Evolutionary conservation across 106 monocot species (phyloP).

Genomic region (Cymbidium sinense): DNA sequence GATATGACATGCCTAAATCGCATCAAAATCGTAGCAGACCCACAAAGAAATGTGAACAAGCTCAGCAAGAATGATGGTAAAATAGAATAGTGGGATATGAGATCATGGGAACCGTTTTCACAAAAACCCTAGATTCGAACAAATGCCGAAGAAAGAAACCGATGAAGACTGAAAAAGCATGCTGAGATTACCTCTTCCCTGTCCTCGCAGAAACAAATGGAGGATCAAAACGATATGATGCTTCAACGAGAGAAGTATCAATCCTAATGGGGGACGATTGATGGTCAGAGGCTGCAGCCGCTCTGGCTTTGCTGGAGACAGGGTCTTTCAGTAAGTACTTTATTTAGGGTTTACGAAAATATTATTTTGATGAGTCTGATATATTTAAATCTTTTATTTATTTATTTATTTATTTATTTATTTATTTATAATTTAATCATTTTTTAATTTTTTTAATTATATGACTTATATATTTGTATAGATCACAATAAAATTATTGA

Average conservation of each 20-base stretch:
- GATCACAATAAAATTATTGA: too few relatives aligned
- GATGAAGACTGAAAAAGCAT: neutral
- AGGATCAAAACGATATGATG: neutral
- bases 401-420: too few relatives aligned
- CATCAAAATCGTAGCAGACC: neutral
- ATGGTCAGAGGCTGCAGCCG: neutral
- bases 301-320: neutral
- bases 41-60: neutral
- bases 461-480: too few relatives aligned
- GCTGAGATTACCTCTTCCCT: neutral
- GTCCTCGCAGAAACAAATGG: neutral
- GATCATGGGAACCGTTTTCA: neutral
- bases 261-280: neutral
- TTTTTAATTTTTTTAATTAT: too few relatives aligned
- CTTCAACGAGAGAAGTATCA: neutral
- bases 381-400: too few relatives aligned
- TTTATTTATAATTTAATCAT: too few relatives aligned
- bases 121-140: conserved; percentile 3
- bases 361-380: neutral
- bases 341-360: neutral
- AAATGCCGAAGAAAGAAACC: neutral
- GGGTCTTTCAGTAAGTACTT: neutral
- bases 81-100: neutral
- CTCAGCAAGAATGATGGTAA: neutral
- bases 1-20: neutral